Evolutionary conservation across 345 rosid genomes (phyloP), one percentile per base, ranked within the genome.

Genomic region (Eutrema heterophyllum): DNA sequence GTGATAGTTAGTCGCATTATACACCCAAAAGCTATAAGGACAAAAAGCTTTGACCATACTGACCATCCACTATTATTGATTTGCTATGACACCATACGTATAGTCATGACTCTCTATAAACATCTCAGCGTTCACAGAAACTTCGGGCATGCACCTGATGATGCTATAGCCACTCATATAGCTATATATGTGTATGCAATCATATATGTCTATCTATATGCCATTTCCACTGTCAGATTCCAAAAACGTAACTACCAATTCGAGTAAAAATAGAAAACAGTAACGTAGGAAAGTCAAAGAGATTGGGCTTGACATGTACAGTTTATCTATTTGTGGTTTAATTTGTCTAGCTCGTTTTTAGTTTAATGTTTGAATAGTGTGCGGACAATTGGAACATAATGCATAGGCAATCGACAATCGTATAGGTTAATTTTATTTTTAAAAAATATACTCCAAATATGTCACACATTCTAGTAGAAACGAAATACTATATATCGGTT

Each of bases 51-150:
- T 77, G 80, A 56, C 79, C 74, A 60, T 43, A 46, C 41, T 52
- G 44, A 44, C 72, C 67, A 64, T 71, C 60, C 68, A 71, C 72
- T 71, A 77, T 71, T 65, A 71, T 77, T 77, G 77, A 71, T 77
- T 71, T 77, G 72, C 77, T 71, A 66, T 49, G 76, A 77, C 80
- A 77, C 21, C 40, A 49, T 57, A 57, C 60, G 41, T 60, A 75
- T 68, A 51, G 64, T 68, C 79, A 77, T 59, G 29, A 50, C 56
- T 50, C 66, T 48, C 44, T 62, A 21, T 29, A 38, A 45, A 43
- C 52, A 61, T 44, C 32, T 68, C 74, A 64, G 56, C 50, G 51
- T 57, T 64, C 67, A 33, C 48, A 57, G 72, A 40, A 7, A 32
- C 41, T 64, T 40, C 67, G 5, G 58, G 57, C 76, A 65, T 77